Base-by-base conservation (phyloP, 164 flowering plant species). In the Liquidambar formosana region DNA sequence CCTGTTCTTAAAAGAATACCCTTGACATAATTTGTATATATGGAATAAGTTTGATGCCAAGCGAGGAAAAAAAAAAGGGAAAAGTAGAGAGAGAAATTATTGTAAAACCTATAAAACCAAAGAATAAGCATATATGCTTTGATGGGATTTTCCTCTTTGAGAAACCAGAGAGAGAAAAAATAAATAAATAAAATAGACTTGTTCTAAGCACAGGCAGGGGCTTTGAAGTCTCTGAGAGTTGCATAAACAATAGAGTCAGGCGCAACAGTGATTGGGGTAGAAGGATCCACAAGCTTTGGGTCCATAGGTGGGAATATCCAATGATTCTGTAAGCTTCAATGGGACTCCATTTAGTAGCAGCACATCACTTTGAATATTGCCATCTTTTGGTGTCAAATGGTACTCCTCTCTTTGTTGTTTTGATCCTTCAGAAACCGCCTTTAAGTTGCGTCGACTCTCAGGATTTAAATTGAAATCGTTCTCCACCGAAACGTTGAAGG, bases 321-420 rank as follows among this genome's bases (percentile, higher is more conserved):
- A 48, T 10, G 74, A 13, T 16, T 69, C 53, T n/a, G 86, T 80
- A 8, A 82, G 82, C 67, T 49, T 43, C 79, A 87, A 71, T 22
- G 83, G 82, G 9, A n/a, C 60, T 15, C 88, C 87, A 64, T 88
- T 86, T 33, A 88, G 74, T 48, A 84, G 58, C 73, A 88, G 18
- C 3, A 77, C 80, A 21, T 81, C 74, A 63, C 84, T 84, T 41
- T 73, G 78, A 21, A 88, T 63, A 48, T 85, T 61, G 3, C 89
- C 89, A 75, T 75, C 76, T 71, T 82, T 51, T 26, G 90, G 81
- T 0, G 84, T 85, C 75, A 88, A 70, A 71, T 83, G 92, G 67
- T 86, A 83, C 66, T 86, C 90, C 45, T 80, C 83, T 66, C 86
- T 82, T 13, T 26, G 41, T 13, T 26, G 41, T n/a, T 56, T n/a